Evolutionary conservation across 306 rosid species (phyloP), one percentile per base, ranked within the genome.

Genomic region (Arachis hypogaea): DNA sequence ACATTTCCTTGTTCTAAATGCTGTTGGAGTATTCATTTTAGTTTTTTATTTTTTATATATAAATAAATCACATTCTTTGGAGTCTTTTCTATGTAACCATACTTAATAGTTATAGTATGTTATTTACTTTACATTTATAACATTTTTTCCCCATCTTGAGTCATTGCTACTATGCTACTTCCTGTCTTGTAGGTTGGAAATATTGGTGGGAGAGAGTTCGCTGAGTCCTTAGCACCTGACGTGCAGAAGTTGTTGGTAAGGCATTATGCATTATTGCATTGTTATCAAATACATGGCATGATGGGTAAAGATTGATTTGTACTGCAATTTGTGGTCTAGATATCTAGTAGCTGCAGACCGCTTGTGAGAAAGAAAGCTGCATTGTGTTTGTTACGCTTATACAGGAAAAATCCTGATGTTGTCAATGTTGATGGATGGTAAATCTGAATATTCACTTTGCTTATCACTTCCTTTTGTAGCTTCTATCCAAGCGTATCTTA

Each of bases 161-260:
- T 68, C 18, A 7, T 61, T 63, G 51, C 62, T 66, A 70, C 76
- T 65, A 43, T 73, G 65, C 11, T 75, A 64, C 43, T 65, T 81
- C 62, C 62, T 51, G 71, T 69, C 75, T 44, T 69, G 79, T 64
- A 95, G 99, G 99, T 95, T 87, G 99, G 99, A 77, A 95, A 95
- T 87, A 95, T 95, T 81, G 99, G 99, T n/a, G 99, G 99, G 44
- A 89, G 99, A 85, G 99, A 95, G 73, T 95, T 95, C 64, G 98
- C 99, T 0, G 99, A 95, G 92, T 95, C 99, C 29, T 92, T 95
- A 79, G 96, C 99, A 66, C 98, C 98, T 50, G 99, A 95, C 85
- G 99, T 95, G 38, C 98, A 92, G 67, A 95, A 92, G 86, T 74
- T 95, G 75, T 90, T 92, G 87, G 99, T 95, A 90, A 83, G 92